Base-by-base conservation (phyloP, 257 asterid species). In the Echites panduratus region DNA sequence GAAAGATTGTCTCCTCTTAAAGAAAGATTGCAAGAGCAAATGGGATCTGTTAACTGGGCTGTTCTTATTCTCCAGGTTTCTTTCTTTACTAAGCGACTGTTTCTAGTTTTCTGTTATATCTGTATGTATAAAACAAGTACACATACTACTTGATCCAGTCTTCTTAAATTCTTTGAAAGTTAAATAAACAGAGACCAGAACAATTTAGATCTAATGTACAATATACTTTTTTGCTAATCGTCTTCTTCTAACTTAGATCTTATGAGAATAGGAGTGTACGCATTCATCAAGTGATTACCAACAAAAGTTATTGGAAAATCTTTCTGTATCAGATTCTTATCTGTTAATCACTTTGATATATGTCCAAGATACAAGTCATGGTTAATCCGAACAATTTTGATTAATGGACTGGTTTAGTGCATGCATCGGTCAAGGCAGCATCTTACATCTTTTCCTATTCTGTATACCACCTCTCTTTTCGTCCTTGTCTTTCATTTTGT, bases 21-120 rank as follows among this genome's bases (percentile, higher is more conserved):
- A 83, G 66, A 79, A 49, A 76, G 76, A 77, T 76, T 90, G 82
- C 81, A 74, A 78, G 85, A 87, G 73, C 72, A 85, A 83, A 82
- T 57, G 79, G 89, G 83, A 35, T 58, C 84, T 40, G 83, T 88
- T 81, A 80, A 64, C 44, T 90, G 96, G 96, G 87, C 79, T 27
- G 66, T 20, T 24, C 83, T 90, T 27, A 81, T 90, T 80, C 76
- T 69, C 71, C 88, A 85, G 89, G 96, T 90, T 68, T 50, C 69
- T 75, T 62, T 64, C 26, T 12, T 61, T 54, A 63, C 22, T 22
- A 5, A 17, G 12, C 9, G 7, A 13, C 41, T 22, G 9, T 32
- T 47, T 19, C 56, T 50, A 64, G 59, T 20, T 20, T 27, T 35
- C 3, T 43, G 8, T n/a, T 44, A 38, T 32, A 27, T 44, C 41